Evolutionary conservation across 2,329 filamentous ascomycete species (phyloP).

Genomic region (Aspergillus tanneri): DNA sequence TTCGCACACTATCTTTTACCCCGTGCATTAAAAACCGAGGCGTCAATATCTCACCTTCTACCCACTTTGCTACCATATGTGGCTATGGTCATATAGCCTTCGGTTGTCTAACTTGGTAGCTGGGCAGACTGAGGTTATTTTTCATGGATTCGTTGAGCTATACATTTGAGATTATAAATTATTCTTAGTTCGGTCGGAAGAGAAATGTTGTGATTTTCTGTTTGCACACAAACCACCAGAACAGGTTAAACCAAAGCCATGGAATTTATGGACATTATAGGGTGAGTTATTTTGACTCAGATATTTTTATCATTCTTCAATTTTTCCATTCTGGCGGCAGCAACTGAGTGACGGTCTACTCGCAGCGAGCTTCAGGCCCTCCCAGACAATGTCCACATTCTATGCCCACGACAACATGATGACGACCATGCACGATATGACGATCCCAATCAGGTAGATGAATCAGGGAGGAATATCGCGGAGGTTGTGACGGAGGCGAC

Average conservation of each 20-base stretch:
- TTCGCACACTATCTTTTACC: not conserved
- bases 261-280: slow-evolving; percentile 45
- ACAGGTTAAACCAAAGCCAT: slow-evolving; percentile 22
- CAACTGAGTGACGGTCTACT: slow-evolving; percentile 12
- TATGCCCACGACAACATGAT: slow-evolving; percentile 64
- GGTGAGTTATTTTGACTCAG: slow-evolving; percentile 34
- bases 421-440: slow-evolving; percentile 67
- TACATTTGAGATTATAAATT: not conserved
- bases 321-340: slow-evolving; percentile 1
- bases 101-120: not conserved
- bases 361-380: slow-evolving; percentile 46
- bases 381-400: slow-evolving; percentile 57
- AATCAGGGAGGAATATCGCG: slow-evolving; percentile 40
- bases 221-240: slow-evolving; percentile 7
- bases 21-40: slow-evolving; percentile 4
- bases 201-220: slow-evolving; percentile 20
- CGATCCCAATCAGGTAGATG: slow-evolving; percentile 50
- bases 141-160: no score
- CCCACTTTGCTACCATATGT: no score
- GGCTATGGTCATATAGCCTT: slow-evolving; percentile 18
- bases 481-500: slow-evolving; percentile 56
- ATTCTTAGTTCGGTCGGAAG: slow-evolving; percentile 5
- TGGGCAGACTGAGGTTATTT: not conserved
- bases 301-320: not conserved
- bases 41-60: slow-evolving; percentile 5